Evolutionary conservation across 2,329 filamentous ascomycete species (phyloP), one percentile per base, ranked within the genome.

Genomic region (Periconia digitata): DNA sequence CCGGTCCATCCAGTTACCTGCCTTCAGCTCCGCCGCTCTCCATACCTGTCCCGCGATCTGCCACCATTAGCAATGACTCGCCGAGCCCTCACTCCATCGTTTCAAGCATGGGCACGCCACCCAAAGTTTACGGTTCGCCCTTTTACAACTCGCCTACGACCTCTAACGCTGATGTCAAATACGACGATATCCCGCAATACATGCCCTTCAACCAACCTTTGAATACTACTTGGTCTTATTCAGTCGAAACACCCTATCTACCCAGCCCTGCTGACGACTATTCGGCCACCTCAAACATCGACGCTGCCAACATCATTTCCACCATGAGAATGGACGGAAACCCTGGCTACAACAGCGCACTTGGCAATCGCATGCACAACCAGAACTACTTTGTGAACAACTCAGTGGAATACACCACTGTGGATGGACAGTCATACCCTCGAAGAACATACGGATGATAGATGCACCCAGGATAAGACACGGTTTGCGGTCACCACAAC

Each of bases 221-320:
- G 24, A 23, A 54, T 21, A 37, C 43, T 8, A 36, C 58, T 5
- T 69, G 67, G 67, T 35, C 46, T 2, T 63, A 63, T 29, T 18
- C 16, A 12, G 21, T 21, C 27, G 55, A 15, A 55, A 57, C 35
- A 46, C 42, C 44, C 34, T 56, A 56, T 35, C 43, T 50, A 15
- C 35, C 54, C 18, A 50, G 60, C 13, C 47, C 56, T 12, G 36
- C 43, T 17, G 43, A 50, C 13, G 62, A 65, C 49, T 67, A 63
- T 47, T 64, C 55, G 45, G 58, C 58, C 1, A 56, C 67, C 1
- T 72, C 71, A 0, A 74, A 69, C 44, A 59, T 74, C 16, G 66
- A 72, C 49, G 75, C 75, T 16, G 69, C 75, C 10, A 72, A 75
- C 40, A 73, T 77, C 36, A 76, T 79, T 23, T 70, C 73, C 13